Evolutionary conservation across 2,329 filamentous ascomycete species (phyloP), one percentile per base, ranked within the genome.

Genomic region (Nemania sp.): DNA sequence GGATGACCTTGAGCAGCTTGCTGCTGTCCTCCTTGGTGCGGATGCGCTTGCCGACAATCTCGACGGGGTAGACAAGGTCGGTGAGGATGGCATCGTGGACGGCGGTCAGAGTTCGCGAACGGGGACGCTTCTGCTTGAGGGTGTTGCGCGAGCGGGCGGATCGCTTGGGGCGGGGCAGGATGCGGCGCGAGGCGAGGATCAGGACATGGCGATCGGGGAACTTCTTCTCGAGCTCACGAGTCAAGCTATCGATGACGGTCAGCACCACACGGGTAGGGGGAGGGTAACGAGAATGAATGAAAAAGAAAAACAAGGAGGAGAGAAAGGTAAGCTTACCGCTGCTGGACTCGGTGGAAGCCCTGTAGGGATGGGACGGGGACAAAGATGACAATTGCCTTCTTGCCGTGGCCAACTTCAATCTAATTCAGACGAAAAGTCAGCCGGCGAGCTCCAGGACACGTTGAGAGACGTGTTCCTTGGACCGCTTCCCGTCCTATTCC

Each of bases 361-460:
- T 89, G 86, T 81, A 99, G 92, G 82, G 96, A 92, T 83, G 95
- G 95, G 81, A 99, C 95, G 80, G 95, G 95, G 87, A 99, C 95
- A 91, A 99, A 99, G 91, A 99, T 96, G 87, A 97, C 94, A 86
- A 99, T 95, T 79, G 95, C 95, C 90, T 98, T 99, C 89, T 97
- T 97, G 89, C 95, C 95, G 87, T 98, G 93, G 87, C 95, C 95
- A 85, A 98, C 94, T 87, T 99, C 95, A 87, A 99, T 95, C 95
- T 99, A 83, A 76, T 79, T 69, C 74, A 85, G 84, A 87, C 81
- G 80, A 71, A 81, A 83, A 88, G 84, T 89, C 86, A 89, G 87
- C 87, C 86, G 87, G 86, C 87, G 86, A 89, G 84, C 86, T 89
- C 86, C 86, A 87, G 83, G 84, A 85, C 75, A 77, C 72, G 69